Conservation (phyloP, 345 rosid species). For the Isatis tinctoria region DNA sequence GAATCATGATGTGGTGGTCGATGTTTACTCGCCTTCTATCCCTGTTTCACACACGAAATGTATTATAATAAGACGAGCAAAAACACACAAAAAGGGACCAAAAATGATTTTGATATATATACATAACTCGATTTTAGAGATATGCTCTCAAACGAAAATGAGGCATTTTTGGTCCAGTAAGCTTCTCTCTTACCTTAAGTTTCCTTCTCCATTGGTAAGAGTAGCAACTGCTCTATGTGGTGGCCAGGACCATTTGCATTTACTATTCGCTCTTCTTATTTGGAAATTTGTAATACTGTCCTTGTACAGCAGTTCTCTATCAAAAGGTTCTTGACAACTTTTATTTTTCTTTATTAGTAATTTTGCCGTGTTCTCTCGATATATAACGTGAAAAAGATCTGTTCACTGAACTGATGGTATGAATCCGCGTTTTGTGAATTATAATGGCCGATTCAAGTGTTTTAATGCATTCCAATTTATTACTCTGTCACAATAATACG, state of each 20-base stretch:
- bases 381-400: background rate
- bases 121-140: background rate
- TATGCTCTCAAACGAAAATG: constrained; percentile 2
- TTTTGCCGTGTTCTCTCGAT: background rate
- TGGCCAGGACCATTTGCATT: constrained; percentile 26
- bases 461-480: background rate
- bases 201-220: constrained; percentile 4
- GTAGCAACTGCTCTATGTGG: constrained; percentile 14
- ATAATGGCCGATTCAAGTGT: background rate
- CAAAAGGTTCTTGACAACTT: background rate
- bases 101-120: constrained; percentile 7
- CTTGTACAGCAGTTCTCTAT: background rate
- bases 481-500: background rate
- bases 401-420: background rate
- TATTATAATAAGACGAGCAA: constrained; percentile 6
- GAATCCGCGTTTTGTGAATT: background rate
- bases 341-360: background rate
- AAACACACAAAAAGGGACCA: constrained; percentile 21
- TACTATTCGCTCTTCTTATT: background rate
- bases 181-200: constrained; percentile 11
- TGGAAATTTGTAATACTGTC: background rate
- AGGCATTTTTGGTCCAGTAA: constrained; percentile 18
- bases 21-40: background rate
- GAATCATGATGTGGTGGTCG: background rate
- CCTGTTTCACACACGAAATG: background rate